These are phyloP conservation scores for Talaromyces albobiverticillius DNA, from an alignment of 2,329 filamentous ascomycete genomes.

Conservation along the genomic window DNA sequence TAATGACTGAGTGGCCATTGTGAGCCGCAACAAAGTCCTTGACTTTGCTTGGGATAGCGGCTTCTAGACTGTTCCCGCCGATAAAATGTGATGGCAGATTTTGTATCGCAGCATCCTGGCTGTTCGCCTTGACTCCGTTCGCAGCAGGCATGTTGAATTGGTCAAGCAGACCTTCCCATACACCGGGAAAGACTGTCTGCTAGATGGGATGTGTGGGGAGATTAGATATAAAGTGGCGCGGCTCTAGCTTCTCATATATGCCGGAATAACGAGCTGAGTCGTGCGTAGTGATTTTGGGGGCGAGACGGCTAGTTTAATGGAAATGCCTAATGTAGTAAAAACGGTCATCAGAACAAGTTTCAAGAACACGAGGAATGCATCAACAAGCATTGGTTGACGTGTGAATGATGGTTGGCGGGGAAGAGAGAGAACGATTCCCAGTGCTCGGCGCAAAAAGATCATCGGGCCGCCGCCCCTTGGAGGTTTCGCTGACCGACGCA, in stretches of 20 bases:
- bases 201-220: neutral
- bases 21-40: slow-evolving; percentile 92
- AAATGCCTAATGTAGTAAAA: neutral
- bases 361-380: neutral
- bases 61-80: slow-evolving; percentile 82
- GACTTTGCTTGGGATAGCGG: slow-evolving; percentile 78
- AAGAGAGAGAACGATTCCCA: neutral
- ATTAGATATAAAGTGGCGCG: neutral
- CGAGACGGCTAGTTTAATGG: neutral
- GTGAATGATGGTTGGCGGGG: neutral
- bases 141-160: slow-evolving; percentile 37
- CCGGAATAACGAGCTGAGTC: neutral
- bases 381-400: neutral
- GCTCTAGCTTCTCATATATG: slow-evolving; percentile 3
- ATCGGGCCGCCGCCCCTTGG: neutral
- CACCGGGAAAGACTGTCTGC: neutral
- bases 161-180: slow-evolving; percentile 11
- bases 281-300: slow-evolving; percentile 1
- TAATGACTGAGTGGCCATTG: slow-evolving; percentile 96
- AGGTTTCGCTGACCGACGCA: too few species aligned
- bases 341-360: neutral
- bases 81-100: slow-evolving; percentile 91
- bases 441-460: neutral
- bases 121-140: slow-evolving; percentile 47
- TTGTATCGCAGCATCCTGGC: slow-evolving; percentile 75